Evolutionary conservation across 768 basidiomycete genomes (phyloP).

Genomic region (Coprinopsis strossmayeri): DNA sequence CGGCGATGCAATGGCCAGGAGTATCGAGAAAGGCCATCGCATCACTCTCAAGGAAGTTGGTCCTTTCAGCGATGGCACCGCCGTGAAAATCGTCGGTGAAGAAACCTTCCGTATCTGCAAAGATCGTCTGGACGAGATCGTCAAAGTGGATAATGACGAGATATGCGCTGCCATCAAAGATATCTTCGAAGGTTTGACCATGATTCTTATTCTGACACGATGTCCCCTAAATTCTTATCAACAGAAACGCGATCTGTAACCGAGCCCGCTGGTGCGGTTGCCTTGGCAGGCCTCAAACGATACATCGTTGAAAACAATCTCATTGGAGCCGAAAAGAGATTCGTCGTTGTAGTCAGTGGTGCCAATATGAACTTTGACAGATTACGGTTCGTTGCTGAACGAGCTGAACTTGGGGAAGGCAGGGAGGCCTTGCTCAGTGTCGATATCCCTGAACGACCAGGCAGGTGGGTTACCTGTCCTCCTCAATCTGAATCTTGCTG

Average conservation of each 20-base stretch:
- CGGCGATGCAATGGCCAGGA: slow-evolving; percentile 88
- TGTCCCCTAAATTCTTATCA: background rate
- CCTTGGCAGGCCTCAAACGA: slow-evolving; percentile 86
- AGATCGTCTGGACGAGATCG: slow-evolving; percentile 72
- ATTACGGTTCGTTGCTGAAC: slow-evolving; percentile 95
- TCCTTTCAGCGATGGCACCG: slow-evolving; percentile 96
- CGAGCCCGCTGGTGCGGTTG: slow-evolving; percentile 93
- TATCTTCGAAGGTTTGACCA: slow-evolving; percentile 81
- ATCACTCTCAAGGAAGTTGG: slow-evolving; percentile 86
- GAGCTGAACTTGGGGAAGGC: slow-evolving; percentile 94
- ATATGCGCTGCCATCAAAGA: slow-evolving; percentile 99
- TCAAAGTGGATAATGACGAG: slow-evolving; percentile 90
- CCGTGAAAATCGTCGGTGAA: slow-evolving; percentile 91
- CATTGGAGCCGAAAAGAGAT: slow-evolving; percentile 76
- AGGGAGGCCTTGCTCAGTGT: slow-evolving; percentile 90
- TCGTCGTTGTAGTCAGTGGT: slow-evolving; percentile 89
- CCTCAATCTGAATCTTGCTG: slow-evolving; percentile 2
- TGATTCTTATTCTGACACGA: too few species aligned
- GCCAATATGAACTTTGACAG: slow-evolving; percentile 99
- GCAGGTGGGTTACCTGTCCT: slow-evolving; percentile 51
- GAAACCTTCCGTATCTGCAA: slow-evolving; percentile 93
- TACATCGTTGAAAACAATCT: slow-evolving; percentile 80
- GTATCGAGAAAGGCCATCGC: slow-evolving; percentile 74
- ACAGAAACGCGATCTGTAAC: slow-evolving; percentile 93
- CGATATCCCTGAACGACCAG: slow-evolving; percentile 89